These are phyloP conservation scores for Saccharata proteae DNA, from an alignment of 2,329 filamentous ascomycete genomes.

Conservation along the genomic window DNA sequence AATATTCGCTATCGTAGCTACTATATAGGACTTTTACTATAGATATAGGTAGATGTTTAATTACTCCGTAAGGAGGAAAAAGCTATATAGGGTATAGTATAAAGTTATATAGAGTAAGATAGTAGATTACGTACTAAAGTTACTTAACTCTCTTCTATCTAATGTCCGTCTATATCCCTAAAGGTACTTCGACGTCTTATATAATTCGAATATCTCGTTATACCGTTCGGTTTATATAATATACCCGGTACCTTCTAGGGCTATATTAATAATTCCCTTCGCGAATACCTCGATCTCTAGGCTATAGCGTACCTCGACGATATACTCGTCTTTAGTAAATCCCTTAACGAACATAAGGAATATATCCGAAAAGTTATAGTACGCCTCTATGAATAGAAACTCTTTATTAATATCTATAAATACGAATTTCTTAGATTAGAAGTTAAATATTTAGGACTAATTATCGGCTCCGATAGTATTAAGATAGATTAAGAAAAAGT, in stretches of 20 bases:
- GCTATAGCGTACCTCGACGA: not conserved
- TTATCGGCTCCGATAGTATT: slow-evolving; percentile 1
- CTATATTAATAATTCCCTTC: slow-evolving; percentile 11
- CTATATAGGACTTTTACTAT: too few relatives aligned
- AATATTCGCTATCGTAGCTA: too few relatives aligned
- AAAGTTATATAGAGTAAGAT: too few relatives aligned
- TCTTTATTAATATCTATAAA: slow-evolving; percentile 1
- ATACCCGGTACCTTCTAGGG: slow-evolving; percentile 11
- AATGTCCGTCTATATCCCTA: too few relatives aligned
- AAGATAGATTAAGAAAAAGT: slow-evolving; percentile 4
- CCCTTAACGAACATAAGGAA: not conserved
- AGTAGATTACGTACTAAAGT: too few relatives aligned
- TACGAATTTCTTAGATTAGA: not conserved
- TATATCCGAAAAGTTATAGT: slow-evolving; percentile 1
- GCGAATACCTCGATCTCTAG: slow-evolving; percentile 4
- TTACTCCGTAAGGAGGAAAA: too few relatives aligned
- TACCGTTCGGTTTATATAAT: slow-evolving; percentile 16
- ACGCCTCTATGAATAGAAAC: not conserved
- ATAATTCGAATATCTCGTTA: slow-evolving; percentile 15
- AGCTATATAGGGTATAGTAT: too few relatives aligned
- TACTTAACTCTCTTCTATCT: too few relatives aligned
- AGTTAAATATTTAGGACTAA: slow-evolving; percentile 4
- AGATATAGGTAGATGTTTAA: too few relatives aligned
- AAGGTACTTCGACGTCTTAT: too few relatives aligned
- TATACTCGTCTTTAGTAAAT: slow-evolving; percentile 3